Evolutionary conservation across 306 rosid genomes (phyloP).

Genomic region (Nissolia schottii): DNA sequence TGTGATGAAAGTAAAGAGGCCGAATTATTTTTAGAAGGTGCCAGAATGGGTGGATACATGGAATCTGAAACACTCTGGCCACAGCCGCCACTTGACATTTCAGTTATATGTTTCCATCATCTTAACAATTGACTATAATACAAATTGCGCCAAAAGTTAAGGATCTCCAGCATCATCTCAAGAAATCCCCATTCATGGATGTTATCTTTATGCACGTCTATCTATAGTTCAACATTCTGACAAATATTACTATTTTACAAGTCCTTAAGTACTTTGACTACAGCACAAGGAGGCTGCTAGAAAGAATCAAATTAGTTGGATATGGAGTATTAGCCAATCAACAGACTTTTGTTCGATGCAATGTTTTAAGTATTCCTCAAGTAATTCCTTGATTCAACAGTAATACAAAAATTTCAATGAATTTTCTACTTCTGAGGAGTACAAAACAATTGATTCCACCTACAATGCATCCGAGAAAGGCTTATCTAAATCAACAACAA

Average conservation of each 20-base stretch:
- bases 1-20: not conserved
- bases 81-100: not conserved
- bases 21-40: too few species aligned
- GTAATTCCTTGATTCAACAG: conserved; percentile 1
- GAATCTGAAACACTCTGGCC: not conserved
- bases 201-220: not conserved
- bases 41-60: not conserved
- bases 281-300: conserved; percentile 10
- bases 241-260: not conserved
- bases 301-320: not conserved
- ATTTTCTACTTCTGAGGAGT: not conserved
- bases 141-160: conserved; percentile 3
- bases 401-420: conserved; percentile 1
- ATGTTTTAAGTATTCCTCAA: not conserved
- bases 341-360: not conserved
- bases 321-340: not conserved
- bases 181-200: not conserved
- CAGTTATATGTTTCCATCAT: not conserved
- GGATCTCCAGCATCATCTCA: conserved; percentile 12
- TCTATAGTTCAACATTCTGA: not conserved
- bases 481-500: not conserved
- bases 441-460: not conserved
- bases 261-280: not conserved
- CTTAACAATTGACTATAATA: not conserved
- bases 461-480: not conserved